Conservation (phyloP, 1,284 basidiomycete genomes). For the Veloboletus limbatus region DNA sequence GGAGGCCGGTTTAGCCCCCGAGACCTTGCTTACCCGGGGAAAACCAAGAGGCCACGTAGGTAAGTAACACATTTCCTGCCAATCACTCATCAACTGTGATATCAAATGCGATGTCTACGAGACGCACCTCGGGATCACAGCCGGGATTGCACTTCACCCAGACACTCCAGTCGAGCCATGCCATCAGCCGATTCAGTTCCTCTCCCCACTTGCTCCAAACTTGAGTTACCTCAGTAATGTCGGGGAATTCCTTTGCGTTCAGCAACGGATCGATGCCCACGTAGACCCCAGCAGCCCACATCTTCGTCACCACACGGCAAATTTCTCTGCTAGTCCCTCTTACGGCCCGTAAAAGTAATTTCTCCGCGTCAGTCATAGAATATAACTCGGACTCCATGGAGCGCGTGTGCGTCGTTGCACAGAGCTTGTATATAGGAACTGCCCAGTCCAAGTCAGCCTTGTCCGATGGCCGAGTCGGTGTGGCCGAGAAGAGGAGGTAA, state of each 20-base stretch:
- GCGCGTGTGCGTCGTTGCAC: constrained; percentile 36
- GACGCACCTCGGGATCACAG: neutral
- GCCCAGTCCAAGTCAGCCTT: constrained; percentile 21
- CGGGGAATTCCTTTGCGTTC: neutral
- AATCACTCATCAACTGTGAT: neutral
- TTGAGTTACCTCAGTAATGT: constrained; percentile 3
- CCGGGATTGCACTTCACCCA: constrained; percentile 29
- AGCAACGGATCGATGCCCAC: constrained; percentile 27
- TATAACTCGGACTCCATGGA: constrained; percentile 15
- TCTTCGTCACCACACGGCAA: constrained; percentile 40
- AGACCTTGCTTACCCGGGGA: no score
- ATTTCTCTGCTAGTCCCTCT: constrained; percentile 40
- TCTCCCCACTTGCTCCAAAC: constrained; percentile 20
- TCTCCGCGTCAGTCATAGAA: constrained; percentile 35
- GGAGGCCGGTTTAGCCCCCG: no score
- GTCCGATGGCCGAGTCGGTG: neutral
- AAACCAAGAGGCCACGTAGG: neutral
- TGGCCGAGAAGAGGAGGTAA: neutral
- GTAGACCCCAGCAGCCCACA: constrained; percentile 42
- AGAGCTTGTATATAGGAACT: constrained; percentile 22
- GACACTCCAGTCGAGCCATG: constrained; percentile 39
- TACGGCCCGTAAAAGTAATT: constrained; percentile 32
- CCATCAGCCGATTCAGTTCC: constrained; percentile 30
- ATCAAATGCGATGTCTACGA: no score
- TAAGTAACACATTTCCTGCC: neutral